Evolutionary conservation across 495 filamentous ascomycete species (phyloP).

Genomic region (Neurospora sp.): DNA sequence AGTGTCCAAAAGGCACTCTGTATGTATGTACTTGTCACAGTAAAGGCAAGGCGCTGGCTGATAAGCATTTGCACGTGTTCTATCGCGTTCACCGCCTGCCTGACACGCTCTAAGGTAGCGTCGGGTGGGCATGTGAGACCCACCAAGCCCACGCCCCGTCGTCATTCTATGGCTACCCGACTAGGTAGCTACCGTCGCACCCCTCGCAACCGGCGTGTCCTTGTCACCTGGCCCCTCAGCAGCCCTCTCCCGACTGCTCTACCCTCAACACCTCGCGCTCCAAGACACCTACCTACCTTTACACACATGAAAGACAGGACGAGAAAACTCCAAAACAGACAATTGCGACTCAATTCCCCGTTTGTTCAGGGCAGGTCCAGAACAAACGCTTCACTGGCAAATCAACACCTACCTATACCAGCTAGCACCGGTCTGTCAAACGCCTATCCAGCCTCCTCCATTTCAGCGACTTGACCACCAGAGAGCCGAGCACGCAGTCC

Average conservation of each 20-base stretch:
- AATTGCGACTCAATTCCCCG: background rate
- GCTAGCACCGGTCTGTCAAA: background rate
- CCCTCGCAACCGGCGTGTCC: background rate
- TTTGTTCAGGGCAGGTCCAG: background rate
- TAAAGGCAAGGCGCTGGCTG: background rate
- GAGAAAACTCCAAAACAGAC: background rate
- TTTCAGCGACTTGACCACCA: background rate
- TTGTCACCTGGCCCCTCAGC: background rate
- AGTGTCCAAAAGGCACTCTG: background rate
- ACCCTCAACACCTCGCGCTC: background rate
- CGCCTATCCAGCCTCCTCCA: background rate
- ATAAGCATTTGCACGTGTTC: background rate
- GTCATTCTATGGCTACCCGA: background rate
- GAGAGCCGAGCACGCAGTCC: background rate
- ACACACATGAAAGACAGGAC: background rate
- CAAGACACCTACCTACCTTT: background rate
- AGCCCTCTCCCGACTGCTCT: background rate
- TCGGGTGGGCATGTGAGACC: background rate
- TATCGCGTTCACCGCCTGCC: background rate
- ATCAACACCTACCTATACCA: background rate
- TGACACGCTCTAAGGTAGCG: background rate
- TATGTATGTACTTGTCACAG: background rate
- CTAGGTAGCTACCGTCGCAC: background rate
- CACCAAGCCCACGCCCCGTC: background rate
- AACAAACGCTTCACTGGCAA: background rate